These are phyloP conservation scores for Chlorophyllum brunneum DNA, from an alignment of 768 basidiomycete genomes.

Conservation along the genomic window DNA sequence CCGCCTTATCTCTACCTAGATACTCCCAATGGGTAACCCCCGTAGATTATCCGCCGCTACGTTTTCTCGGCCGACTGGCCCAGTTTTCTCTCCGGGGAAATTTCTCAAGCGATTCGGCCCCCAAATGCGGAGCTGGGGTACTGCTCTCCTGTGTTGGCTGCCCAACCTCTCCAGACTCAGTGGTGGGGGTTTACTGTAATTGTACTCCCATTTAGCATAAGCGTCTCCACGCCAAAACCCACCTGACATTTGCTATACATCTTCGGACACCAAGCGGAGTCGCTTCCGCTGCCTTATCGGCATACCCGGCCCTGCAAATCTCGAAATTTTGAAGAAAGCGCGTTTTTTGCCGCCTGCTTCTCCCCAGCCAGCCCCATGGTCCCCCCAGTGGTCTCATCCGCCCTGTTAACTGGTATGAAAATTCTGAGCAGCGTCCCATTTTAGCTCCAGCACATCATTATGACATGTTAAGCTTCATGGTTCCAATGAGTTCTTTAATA, in stretches of 20 bases:
- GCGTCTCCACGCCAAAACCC: neutral
- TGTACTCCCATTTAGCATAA: neutral
- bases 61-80: neutral
- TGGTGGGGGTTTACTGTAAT: neutral
- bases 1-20: neutral
- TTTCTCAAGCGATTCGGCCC: neutral
- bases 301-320: conserved; percentile 5
- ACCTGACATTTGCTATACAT: conserved; percentile 7
- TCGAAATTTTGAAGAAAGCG: neutral
- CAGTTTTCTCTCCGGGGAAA: neutral
- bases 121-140: neutral
- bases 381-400: too few species aligned
- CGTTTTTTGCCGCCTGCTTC: conserved; percentile 2
- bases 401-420: too few species aligned
- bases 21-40: neutral
- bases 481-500: neutral
- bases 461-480: neutral
- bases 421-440: too few species aligned
- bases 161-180: neutral
- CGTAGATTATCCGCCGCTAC: conserved; percentile 9
- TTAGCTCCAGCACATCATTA: neutral
- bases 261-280: conserved; percentile 4
- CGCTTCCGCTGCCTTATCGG: neutral
- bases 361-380: neutral
- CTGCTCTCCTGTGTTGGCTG: neutral